Evolutionary conservation across 495 filamentous ascomycete genomes (phyloP), one percentile per base, ranked within the genome.

Genomic region (Aspergillus carlsbadensis): DNA sequence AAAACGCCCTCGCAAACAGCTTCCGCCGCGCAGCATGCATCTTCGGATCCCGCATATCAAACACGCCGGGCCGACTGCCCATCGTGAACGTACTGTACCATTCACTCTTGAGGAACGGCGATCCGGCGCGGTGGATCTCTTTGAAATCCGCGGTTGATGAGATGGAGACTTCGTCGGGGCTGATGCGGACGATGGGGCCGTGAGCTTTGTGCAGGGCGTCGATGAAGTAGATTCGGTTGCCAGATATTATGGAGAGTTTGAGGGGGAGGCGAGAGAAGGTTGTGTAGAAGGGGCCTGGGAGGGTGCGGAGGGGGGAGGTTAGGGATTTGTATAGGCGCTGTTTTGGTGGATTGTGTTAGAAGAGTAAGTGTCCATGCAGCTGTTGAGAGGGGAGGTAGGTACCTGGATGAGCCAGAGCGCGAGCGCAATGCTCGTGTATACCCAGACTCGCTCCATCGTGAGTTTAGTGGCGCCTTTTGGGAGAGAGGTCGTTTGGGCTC

Each of bases 271-370:
- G 72, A 8, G 78, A 79, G 57, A 82, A 74, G 6, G 68, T 73
- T 21, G 81, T 79, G 20, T 77, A 65, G 21, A 67, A 66, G 0
- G 80, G 81, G 10, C 78, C 80, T 0, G 72, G 69, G 35, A 84
- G 65, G 18, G 66, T 54, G 8, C 74, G 64, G 5, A 82, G 69
- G 0, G 68, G 65, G 18, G 60, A 63, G 1, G 35, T 53, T 11
- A 55, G 29, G n/a, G 39, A 21, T 33, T 26, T 52, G 34, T 57
- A 55, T 20, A 62, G 29, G 18, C 2, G 37, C 14, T 6, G 51
- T 13, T 0, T 53, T 29, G n/a, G n/a, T n/a, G n/a, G n/a, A n/a
- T n/a, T n/a, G n/a, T n/a, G n/a, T n/a, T n/a, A n/a, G n/a, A n/a
- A n/a, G n/a, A n/a, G n/a, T n/a, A n/a, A n/a, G n/a, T n/a, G 44